A percentile compares a stretch with the other conserved stretches of the same genome.
These are phyloP conservation scores for Mortierella sp. DNA, from an alignment of 371 early-diverging fungal species.

Conservation along the genomic window DNA sequence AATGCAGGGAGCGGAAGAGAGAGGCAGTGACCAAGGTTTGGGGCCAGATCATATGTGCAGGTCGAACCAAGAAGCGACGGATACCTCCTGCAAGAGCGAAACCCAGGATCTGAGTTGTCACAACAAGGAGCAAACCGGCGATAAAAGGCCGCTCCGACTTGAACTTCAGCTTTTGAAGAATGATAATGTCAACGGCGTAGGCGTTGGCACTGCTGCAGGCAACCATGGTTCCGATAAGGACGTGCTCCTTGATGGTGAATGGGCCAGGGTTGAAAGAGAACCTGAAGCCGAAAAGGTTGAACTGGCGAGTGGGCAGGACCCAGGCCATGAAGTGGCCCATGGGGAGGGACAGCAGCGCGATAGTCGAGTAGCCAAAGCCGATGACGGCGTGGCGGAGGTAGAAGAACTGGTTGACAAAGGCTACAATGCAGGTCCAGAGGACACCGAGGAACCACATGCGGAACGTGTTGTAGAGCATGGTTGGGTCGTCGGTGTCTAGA, in stretches of 20 bases:
- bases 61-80: constrained; percentile 71
- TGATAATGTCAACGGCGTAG: constrained; percentile 56
- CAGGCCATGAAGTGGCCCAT: constrained; percentile 71
- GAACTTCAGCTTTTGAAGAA: constrained; percentile 66
- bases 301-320: constrained; percentile 72
- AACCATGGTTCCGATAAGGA: constrained; percentile 61
- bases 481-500: constrained; percentile 28
- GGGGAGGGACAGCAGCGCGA: constrained; percentile 71
- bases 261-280: constrained; percentile 76
- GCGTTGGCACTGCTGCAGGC: constrained; percentile 36
- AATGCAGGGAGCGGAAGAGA: constrained; percentile 76
- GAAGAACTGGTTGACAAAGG: constrained; percentile 82
- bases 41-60: constrained; percentile 88
- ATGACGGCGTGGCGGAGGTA: constrained; percentile 68
- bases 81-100: constrained; percentile 65
- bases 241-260: constrained; percentile 83
- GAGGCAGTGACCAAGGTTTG: constrained; percentile 75
- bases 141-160: constrained; percentile 56
- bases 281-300: constrained; percentile 64
- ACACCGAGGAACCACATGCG: constrained; percentile 78
- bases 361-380: constrained; percentile 58
- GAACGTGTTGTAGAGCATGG: constrained; percentile 57
- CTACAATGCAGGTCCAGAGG: constrained; percentile 65
- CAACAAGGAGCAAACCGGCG: constrained; percentile 56
- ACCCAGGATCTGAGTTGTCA: constrained; percentile 71